Percentiles rank a stretch among this genome's conserved stretches.
phyloP scores from a whole-genome alignment of 352 stramenopile species.

The Pythium apleroticum region DNA sequence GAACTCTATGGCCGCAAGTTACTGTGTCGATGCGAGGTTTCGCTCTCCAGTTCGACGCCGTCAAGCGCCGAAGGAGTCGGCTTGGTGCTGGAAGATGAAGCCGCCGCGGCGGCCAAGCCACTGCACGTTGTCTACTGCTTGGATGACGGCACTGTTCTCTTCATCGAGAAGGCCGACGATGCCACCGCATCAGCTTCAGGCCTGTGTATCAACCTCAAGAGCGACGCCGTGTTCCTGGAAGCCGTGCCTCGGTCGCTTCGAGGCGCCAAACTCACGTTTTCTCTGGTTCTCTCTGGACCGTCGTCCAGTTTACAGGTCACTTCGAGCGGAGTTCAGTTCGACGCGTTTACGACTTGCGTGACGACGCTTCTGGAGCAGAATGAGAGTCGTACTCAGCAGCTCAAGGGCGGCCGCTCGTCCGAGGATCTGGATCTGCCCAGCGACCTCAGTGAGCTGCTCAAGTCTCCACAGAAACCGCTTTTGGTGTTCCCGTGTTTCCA shows the following conservation, averaged over 20 bases:
- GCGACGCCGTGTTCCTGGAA: conserved; percentile 45
- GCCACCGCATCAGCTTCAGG: background rate
- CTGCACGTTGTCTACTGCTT: conserved; percentile 13
- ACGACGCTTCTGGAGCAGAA: conserved; percentile 11
- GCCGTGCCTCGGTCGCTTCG: conserved; percentile 18
- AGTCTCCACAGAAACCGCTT: conserved; percentile 13
- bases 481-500: conserved; percentile 44
- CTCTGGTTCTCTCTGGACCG: conserved; percentile 13
- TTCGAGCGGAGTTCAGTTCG: background rate
- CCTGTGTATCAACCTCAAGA: conserved; percentile 34
- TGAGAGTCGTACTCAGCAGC: conserved; percentile 25
- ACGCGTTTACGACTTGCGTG: conserved; percentile 1
- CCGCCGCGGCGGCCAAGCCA: background rate
- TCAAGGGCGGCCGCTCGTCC: conserved; percentile 27
- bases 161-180: background rate
- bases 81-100: background rate
- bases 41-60: background rate
- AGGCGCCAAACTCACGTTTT: conserved; percentile 9
- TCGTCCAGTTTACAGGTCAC: conserved; percentile 5
- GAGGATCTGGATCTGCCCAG: conserved; percentile 30
- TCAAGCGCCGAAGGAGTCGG: background rate
- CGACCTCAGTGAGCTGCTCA: conserved; percentile 25
- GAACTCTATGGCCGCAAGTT: background rate
- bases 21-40: conserved; percentile 4
- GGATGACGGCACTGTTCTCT: conserved; percentile 12